Base-by-base conservation (phyloP, 441 rosid species). In the Gossypium davidsonii region DNA sequence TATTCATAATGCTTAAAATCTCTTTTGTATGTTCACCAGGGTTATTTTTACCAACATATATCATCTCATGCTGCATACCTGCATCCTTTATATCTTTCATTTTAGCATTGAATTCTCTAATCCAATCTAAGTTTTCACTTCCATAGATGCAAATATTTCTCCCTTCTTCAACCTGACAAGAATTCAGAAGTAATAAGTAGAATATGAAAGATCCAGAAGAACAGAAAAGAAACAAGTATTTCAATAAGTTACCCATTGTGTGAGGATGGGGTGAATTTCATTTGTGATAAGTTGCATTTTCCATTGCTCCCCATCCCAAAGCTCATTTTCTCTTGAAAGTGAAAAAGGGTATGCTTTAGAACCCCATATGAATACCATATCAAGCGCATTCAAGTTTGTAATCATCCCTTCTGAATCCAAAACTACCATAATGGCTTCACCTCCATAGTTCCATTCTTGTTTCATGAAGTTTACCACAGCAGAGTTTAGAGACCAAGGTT, bases 351-450 rank as follows among this genome's bases (percentile, higher is more conserved):
- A 89, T 53, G 96, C 94, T 66, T 68, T 70, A 57, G 83, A 78
- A 73, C 97, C 97, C 98, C 98, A 91, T 17, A 90, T 83, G 64
- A 83, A 58, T 61, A 88, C 78, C 91, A 90, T 90, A 73, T 93
- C 91, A 64, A 90, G 75, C 25, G 93, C 94, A 71, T 90, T 89
- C 65, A 70, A 72, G 79, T 91, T 87, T 58, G 81, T 84, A 23
- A 87, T 67, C 71, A 23, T 76, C 57, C 97, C 98, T n/a, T 79
- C 65, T 4, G 84, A 11, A 80, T 90, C 90, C 78, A 93, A 72
- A 53, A 83, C 94, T 21, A 85, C 89, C 84, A 84, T 86, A 12
- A 84, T 69, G n/a, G 90, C 82, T 51, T 76, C 80, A 20, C 77
- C 89, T 73, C 72, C 70, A 48, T 74, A 89, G 25, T 76, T 77